Evolutionary conservation across 1,284 basidiomycete species (phyloP).

Genomic region (Fomitiporia mediterranea): DNA sequence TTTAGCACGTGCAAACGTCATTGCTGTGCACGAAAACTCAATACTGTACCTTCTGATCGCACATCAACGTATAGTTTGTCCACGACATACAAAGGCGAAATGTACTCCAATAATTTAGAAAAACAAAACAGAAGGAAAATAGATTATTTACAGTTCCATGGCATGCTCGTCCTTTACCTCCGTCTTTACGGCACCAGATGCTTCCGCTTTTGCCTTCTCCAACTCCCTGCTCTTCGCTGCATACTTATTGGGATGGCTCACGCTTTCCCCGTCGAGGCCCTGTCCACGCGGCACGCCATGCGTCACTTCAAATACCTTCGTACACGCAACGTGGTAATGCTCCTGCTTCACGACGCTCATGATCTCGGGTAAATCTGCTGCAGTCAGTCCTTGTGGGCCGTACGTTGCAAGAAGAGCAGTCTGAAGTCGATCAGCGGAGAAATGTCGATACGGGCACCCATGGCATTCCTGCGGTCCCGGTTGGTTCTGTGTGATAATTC

Average conservation of each 20-base stretch:
- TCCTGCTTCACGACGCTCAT: constrained; percentile 74
- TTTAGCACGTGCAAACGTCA: not conserved
- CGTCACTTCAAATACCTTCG: constrained; percentile 93
- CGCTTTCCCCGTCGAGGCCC: constrained; percentile 81
- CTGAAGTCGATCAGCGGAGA: constrained; percentile 80
- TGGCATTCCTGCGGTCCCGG: constrained; percentile 74
- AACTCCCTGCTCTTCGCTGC: constrained; percentile 66
- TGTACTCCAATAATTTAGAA: not conserved
- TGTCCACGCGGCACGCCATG: constrained; percentile 48
- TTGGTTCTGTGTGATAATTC: constrained; percentile 78
- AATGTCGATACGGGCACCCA: constrained; percentile 96
- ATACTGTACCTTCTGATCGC: not conserved
- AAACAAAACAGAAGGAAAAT: not conserved
- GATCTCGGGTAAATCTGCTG: constrained; percentile 81
- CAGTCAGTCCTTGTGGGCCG: constrained; percentile 56
- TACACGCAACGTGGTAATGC: constrained; percentile 97
- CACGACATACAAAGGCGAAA: not conserved
- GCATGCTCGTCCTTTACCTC: constrained; percentile 12
- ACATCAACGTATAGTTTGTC: not conserved
- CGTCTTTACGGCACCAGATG: constrained; percentile 3
- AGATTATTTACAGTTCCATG: constrained; percentile 11
- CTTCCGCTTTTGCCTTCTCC: constrained; percentile 37
- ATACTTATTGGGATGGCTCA: constrained; percentile 93
- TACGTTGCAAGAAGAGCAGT: constrained; percentile 75
- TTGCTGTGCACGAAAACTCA: not conserved